phyloP scores from a whole-genome alignment of 257 asterid genomes.

The Fraxinus americana region DNA sequence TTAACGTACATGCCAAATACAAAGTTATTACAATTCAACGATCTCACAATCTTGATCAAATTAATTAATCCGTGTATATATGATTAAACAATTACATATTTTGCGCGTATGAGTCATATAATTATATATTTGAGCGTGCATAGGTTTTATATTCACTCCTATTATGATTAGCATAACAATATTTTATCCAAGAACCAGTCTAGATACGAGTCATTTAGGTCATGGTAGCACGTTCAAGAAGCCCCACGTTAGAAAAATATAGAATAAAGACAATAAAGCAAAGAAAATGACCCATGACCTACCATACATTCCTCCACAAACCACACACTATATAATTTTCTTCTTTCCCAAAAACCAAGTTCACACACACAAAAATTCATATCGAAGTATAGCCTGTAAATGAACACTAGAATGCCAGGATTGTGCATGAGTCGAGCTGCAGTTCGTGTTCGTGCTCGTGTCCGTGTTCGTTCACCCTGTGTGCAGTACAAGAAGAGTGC shows the following conservation, averaged over 20 bases:
- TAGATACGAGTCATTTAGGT: slow-evolving; percentile 30
- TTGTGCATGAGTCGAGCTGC: slow-evolving; percentile 56
- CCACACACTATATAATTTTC: background rate
- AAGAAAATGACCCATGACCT: slow-evolving; percentile 46
- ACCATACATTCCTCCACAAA: slow-evolving; percentile 4
- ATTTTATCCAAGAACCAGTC: slow-evolving; percentile 36
- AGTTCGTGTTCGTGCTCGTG: slow-evolving; percentile 41
- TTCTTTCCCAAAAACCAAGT: background rate
- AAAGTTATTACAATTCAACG: background rate
- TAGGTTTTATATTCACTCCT: no score
- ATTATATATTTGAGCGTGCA: background rate
- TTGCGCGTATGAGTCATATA: background rate
- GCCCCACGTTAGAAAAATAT: slow-evolving; percentile 39
- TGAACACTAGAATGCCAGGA: slow-evolving; percentile 37
- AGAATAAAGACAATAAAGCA: slow-evolving; percentile 30
- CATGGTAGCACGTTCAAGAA: slow-evolving; percentile 63
- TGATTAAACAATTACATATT: background rate
- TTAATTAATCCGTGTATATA: background rate
- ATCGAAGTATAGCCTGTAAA: slow-evolving; percentile 5
- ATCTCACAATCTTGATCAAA: no score
- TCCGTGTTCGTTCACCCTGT: slow-evolving; percentile 57
- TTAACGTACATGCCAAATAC: background rate
- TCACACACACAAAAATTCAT: slow-evolving; percentile 15
- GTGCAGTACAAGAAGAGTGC: slow-evolving; percentile 36
- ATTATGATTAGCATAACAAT: background rate